Conservation (phyloP, 371 early-diverging fungal species). For the Entomophthora muscae region DNA sequence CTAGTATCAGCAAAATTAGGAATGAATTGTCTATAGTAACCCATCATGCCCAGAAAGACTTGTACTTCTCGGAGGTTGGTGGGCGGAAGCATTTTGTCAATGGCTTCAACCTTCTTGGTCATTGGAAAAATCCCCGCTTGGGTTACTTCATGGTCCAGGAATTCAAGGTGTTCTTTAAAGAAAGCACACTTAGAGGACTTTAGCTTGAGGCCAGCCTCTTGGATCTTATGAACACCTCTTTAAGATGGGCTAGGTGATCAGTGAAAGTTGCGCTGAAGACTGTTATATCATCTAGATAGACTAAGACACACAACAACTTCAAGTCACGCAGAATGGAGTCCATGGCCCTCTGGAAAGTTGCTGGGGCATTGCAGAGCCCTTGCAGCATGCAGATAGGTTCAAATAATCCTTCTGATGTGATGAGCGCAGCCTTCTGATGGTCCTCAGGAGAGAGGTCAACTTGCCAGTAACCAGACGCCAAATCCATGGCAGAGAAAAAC, state of each 20-base stretch:
- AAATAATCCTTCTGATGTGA: slow-evolving; percentile 20
- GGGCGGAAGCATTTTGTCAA: slow-evolving; percentile 11
- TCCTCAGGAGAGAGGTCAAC: slow-evolving; percentile 14
- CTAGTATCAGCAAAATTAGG: slow-evolving; percentile 11
- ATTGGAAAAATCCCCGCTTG: slow-evolving; percentile 13
- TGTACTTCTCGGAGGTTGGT: slow-evolving; percentile 11
- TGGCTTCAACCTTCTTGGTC: slow-evolving; percentile 12
- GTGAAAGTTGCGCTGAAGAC: slow-evolving; percentile 16
- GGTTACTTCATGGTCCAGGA: slow-evolving; percentile 20
- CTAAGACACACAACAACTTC: slow-evolving; percentile 8
- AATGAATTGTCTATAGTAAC: slow-evolving; percentile 20
- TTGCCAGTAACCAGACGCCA: slow-evolving; percentile 20
- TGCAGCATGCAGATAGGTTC: slow-evolving; percentile 21
- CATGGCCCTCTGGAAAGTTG: slow-evolving; percentile 18
- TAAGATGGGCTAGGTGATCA: slow-evolving; percentile 19
- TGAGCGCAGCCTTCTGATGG: slow-evolving; percentile 28
- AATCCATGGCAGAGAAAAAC: slow-evolving; percentile 18
- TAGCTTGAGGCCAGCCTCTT: slow-evolving; percentile 15
- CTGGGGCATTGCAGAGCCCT: slow-evolving; percentile 20
- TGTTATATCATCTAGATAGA: slow-evolving; percentile 28
- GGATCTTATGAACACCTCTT: slow-evolving; percentile 16
- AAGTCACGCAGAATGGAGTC: slow-evolving; percentile 13
- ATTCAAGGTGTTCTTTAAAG: slow-evolving; percentile 10
- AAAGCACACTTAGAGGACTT: slow-evolving; percentile 24
- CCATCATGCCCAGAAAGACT: slow-evolving; percentile 15